A percentile compares a stretch with the other conserved stretches of the same genome.
These are phyloP conservation scores for Cyberlindnera mississippiensis DNA, from an alignment of 805 yeast genomes.

Conservation along the genomic window DNA sequence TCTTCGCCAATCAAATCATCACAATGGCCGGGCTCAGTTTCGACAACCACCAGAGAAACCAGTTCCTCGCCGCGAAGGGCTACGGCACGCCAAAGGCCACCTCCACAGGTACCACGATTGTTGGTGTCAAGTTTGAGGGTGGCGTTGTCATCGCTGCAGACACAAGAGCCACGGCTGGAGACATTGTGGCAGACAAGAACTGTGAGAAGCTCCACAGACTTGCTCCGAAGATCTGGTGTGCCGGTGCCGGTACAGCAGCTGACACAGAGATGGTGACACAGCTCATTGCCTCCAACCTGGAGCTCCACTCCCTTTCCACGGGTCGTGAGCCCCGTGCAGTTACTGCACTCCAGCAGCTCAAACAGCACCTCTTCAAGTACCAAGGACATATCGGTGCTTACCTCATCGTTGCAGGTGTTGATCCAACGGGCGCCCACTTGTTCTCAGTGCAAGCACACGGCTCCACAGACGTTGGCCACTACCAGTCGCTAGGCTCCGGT, in stretches of 20 bases:
- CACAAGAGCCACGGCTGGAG: constrained; percentile 96
- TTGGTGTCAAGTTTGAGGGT: constrained; percentile 87
- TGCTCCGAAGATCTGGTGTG: constrained; percentile 96
- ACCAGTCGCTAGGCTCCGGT: constrained; percentile 92
- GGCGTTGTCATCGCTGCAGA: constrained; percentile 99
- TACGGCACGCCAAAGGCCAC: constrained; percentile 82
- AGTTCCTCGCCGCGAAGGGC: constrained; percentile 66
- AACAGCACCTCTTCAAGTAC: constrained; percentile 93
- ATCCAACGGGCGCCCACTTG: constrained; percentile 92
- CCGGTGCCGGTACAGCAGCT: constrained; percentile 99
- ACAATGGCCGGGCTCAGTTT: constrained; percentile 86
- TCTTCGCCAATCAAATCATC: neutral
- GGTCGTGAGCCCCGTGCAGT: constrained; percentile 90
- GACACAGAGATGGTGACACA: constrained; percentile 98
- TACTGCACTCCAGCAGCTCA: constrained; percentile 86
- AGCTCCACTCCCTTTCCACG: constrained; percentile 80
- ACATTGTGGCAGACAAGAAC: constrained; percentile 96
- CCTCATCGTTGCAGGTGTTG: constrained; percentile 95
- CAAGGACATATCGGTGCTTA: constrained; percentile 98
- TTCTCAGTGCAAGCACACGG: constrained; percentile 97
- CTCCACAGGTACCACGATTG: constrained; percentile 99
- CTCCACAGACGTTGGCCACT: constrained; percentile 92
- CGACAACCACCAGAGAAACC: constrained; percentile 91
- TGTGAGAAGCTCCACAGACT: constrained; percentile 92
- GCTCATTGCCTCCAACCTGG: constrained; percentile 84